Percentiles rank a stretch among this genome's conserved stretches.
Evolutionary conservation across 208 protist species (phyloP).

Genomic region (Porcisia deanei): DNA sequence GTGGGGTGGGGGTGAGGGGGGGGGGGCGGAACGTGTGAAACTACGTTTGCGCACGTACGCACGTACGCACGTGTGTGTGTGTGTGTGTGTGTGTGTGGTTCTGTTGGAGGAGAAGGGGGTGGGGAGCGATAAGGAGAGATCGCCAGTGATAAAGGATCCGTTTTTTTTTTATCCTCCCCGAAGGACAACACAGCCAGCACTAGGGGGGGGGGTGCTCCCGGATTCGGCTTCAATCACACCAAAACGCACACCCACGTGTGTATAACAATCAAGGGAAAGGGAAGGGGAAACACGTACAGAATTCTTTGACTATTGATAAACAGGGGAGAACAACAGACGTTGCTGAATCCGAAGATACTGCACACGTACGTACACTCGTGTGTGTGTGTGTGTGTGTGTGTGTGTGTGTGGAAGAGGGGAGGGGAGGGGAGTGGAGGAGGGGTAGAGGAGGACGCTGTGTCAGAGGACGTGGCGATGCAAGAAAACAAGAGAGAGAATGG

Average conservation of each 20-base stretch:
- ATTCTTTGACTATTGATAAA: neutral
- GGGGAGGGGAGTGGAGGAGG: neutral
- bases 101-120: neutral
- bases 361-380: neutral
- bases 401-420: neutral
- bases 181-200: too few species aligned
- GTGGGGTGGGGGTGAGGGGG: too few species aligned
- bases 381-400: neutral
- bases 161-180: too few species aligned
- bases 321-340: neutral
- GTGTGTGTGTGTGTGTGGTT: slow-evolving; percentile 4
- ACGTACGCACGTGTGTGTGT: slow-evolving; percentile 7
- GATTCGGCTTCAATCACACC: neutral
- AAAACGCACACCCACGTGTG: neutral
- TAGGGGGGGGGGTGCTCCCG: neutral
- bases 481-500: too few species aligned
- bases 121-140: neutral
- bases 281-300: neutral
- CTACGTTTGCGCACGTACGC: too few species aligned
- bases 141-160: neutral
- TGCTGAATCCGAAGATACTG: slow-evolving; percentile 2
- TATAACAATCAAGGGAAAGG: neutral
- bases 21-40: neutral
- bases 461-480: too few species aligned
- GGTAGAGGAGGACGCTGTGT: neutral